Evolutionary conservation across 2,329 filamentous ascomycete species (phyloP).

Genomic region (Madurella fahalii): DNA sequence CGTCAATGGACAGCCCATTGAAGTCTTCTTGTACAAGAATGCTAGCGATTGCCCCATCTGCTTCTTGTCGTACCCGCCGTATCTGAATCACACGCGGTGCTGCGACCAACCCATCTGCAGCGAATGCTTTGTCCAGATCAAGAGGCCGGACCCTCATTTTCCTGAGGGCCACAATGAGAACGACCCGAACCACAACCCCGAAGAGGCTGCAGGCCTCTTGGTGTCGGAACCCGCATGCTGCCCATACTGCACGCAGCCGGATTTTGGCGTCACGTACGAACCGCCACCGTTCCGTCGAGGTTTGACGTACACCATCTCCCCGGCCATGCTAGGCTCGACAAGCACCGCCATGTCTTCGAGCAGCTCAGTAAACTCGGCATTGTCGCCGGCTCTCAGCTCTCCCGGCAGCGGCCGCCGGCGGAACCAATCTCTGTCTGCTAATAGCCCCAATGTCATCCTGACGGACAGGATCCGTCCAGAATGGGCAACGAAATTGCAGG

Average conservation of each 20-base stretch:
- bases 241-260: conserved; percentile 90
- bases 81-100: conserved; percentile 89
- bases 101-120: conserved; percentile 97
- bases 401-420: conserved; percentile 35
- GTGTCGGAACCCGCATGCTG: conserved; percentile 90
- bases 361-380: conserved; percentile 66
- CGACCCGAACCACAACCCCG: conserved; percentile 37
- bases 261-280: conserved; percentile 95
- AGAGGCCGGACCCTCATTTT: conserved; percentile 84
- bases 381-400: conserved; percentile 35
- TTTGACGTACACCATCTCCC: conserved; percentile 59
- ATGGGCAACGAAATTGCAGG: conserved; percentile 84
- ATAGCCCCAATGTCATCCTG: conserved; percentile 79
- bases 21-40: conserved; percentile 91
- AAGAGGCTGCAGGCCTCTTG: conserved; percentile 59
- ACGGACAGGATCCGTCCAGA: conserved; percentile 91
- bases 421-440: conserved; percentile 68
- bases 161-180: conserved; percentile 67
- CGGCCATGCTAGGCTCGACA: conserved; percentile 46
- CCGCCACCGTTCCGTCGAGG: conserved; percentile 85
- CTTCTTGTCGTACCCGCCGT: conserved; percentile 91
- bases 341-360: conserved; percentile 80
- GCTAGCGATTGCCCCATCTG: conserved; percentile 91
- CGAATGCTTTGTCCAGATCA: conserved; percentile 98
- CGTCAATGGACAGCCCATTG: conserved; percentile 89